A percentile compares a stretch with the other conserved stretches of the same genome.
Evolutionary conservation across 768 basidiomycete genomes (phyloP).

Genomic region (Suillus luteus): DNA sequence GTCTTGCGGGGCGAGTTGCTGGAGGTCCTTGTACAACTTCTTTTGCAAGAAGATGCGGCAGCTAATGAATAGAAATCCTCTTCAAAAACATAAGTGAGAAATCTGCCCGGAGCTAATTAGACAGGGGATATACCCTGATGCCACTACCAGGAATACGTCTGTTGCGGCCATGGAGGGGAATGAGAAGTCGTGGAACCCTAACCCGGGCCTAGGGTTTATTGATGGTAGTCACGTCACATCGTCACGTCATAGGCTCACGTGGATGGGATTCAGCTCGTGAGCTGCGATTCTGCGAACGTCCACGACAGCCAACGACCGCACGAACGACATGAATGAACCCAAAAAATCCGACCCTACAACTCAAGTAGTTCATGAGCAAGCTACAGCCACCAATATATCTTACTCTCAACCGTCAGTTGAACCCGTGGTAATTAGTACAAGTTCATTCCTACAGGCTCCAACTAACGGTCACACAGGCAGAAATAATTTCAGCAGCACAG

Average conservation of each 20-base stretch:
- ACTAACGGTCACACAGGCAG: conserved; percentile 40
- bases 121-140: conserved; percentile 21
- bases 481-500: conserved; percentile 85
- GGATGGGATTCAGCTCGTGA: conserved; percentile 13
- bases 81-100: conserved; percentile 5
- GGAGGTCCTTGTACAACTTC: conserved; percentile 62
- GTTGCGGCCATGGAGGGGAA: conserved; percentile 17
- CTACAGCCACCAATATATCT: conserved; percentile 29
- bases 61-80: conserved; percentile 55
- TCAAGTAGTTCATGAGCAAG: conserved; percentile 28
- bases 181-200: conserved; percentile 27
- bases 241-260: conserved; percentile 2
- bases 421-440: conserved; percentile 23
- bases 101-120: background rate
- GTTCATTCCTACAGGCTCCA: conserved; percentile 3
- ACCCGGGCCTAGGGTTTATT: conserved; percentile 32
- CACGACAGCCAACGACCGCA: conserved; percentile 19
- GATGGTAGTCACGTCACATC: conserved; percentile 17
- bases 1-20: conserved; percentile 41
- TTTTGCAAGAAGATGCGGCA: conserved; percentile 61
- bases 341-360: conserved; percentile 33
- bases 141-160: conserved; percentile 14
- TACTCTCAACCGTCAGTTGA: conserved; percentile 24
- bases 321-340: conserved; percentile 32
- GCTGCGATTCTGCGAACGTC: conserved; percentile 18